These are phyloP conservation scores for Arachnopeziza araneosa DNA, from an alignment of 2,329 filamentous ascomycete species.

Conservation along the genomic window DNA sequence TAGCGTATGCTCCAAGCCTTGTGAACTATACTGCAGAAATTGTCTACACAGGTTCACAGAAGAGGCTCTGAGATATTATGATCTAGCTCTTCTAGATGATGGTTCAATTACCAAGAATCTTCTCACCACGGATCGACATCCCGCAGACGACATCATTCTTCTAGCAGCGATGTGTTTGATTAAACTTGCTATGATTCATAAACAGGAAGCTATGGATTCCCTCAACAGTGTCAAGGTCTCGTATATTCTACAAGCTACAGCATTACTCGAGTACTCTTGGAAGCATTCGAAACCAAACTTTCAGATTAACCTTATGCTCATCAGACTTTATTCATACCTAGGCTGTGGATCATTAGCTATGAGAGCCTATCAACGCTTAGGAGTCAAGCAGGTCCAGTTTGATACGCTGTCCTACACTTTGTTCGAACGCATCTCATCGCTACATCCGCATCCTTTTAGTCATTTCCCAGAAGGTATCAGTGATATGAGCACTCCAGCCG, in stretches of 20 bases:
- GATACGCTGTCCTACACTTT: constrained; percentile 36
- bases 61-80: constrained; percentile 19
- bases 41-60: constrained; percentile 21
- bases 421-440: constrained; percentile 34
- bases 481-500: constrained; percentile 17
- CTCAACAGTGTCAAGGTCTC: constrained; percentile 11
- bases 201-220: constrained; percentile 2
- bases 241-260: constrained; percentile 28
- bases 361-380: constrained; percentile 32
- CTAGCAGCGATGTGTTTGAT: constrained; percentile 29
- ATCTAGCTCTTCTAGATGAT: constrained; percentile 20
- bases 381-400: constrained; percentile 36
- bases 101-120: constrained; percentile 22
- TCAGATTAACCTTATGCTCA: constrained; percentile 34
- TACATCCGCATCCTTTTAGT: constrained; percentile 32
- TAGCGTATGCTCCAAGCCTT: constrained; percentile 17
- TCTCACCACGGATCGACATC: constrained; percentile 30
- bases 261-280: constrained; percentile 29
- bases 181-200: constrained; percentile 22
- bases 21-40: constrained; percentile 13
- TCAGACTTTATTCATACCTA: constrained; percentile 33
- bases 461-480: constrained; percentile 14
- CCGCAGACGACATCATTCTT: constrained; percentile 30
- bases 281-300: constrained; percentile 34
- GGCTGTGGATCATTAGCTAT: constrained; percentile 34